Evolutionary conservation across 2,329 filamentous ascomycete genomes (phyloP), one percentile per base, ranked within the genome.

Genomic region (Dothideomycetidae sp.): DNA sequence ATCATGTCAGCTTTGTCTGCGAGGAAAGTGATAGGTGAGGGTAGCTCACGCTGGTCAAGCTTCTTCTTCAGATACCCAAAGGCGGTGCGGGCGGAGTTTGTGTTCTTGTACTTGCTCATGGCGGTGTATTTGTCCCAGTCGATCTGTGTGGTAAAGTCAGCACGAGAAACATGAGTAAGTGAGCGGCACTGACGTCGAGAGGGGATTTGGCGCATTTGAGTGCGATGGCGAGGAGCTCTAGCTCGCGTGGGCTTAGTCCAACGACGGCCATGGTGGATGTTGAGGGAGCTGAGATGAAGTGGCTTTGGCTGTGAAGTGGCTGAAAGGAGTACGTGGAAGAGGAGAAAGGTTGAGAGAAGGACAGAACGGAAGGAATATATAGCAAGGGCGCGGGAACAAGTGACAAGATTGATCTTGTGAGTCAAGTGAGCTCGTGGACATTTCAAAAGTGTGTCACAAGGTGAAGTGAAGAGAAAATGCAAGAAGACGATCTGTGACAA

Each of bases 21-120:
- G n/a, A n/a, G n/a, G n/a, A n/a, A n/a, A n/a, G n/a, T n/a, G n/a
- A n/a, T n/a, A n/a, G n/a, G n/a, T n/a, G n/a, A n/a, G n/a, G n/a
- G n/a, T n/a, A n/a, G n/a, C n/a, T 2, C 32, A 3, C 3, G 13
- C 4, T 34, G 18, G 9, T 90, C 57, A 80, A 78, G 50, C 60
- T 93, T 47, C 53, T 93, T 39, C 81, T 81, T 16, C 65, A 71
- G 14, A 71, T 78, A 65, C 68, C 85, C 7, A 29, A 34, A 48
- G n/a, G 39, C 38, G 3, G 41, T 45, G 31, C 35, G 44, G 0
- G 48, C 49, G 2, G 45, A 47, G 5, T 40, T 43, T 3, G 17
- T 19, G 39, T 31, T 50, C 32, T 49, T 49, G 36, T 43, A 44
- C 31, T 43, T 43, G 10, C 35, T 36, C 1, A 48, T 14, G n/a